Conservation (phyloP, 441 rosid species). For the Brassica hybrid region DNA sequence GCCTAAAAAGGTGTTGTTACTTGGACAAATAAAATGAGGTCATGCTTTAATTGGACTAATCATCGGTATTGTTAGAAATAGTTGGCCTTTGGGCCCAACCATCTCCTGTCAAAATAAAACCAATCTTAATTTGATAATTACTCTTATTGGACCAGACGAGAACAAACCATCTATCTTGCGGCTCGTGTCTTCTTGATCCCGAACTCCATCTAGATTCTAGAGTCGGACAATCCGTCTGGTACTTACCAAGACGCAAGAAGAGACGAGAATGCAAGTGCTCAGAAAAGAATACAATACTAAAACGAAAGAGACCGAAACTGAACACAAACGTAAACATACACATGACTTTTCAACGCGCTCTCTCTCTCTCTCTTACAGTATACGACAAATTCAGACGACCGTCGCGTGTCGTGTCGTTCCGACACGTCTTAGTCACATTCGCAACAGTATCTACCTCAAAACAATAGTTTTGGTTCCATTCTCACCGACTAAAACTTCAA, state of each 20-base stretch:
- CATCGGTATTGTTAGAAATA: too few species aligned
- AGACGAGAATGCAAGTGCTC: neutral
- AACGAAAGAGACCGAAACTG: neutral
- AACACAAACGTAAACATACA: neutral
- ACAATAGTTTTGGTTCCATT: conserved; percentile 21
- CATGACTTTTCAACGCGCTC: neutral
- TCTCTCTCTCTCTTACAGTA: neutral
- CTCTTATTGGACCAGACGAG: neutral
- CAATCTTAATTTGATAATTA: neutral
- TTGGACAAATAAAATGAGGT: too few species aligned
- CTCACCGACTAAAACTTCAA: neutral
- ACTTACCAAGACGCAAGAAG: neutral
- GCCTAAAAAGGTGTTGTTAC: too few species aligned
- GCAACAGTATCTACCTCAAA: conserved; percentile 18
- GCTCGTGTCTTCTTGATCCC: neutral
- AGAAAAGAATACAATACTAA: neutral
- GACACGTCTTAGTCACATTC: conserved; percentile 32
- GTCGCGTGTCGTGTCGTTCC: conserved; percentile 19
- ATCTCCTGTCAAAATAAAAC: neutral
- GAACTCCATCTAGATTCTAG: neutral
- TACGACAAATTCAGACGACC: conserved; percentile 25
- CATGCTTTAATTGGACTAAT: too few species aligned
- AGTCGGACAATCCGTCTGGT: neutral
- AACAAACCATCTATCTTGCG: neutral
- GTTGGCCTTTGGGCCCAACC: neutral